Base-by-base conservation (phyloP, 768 basidiomycete genomes). In the Paxillus involutus region DNA sequence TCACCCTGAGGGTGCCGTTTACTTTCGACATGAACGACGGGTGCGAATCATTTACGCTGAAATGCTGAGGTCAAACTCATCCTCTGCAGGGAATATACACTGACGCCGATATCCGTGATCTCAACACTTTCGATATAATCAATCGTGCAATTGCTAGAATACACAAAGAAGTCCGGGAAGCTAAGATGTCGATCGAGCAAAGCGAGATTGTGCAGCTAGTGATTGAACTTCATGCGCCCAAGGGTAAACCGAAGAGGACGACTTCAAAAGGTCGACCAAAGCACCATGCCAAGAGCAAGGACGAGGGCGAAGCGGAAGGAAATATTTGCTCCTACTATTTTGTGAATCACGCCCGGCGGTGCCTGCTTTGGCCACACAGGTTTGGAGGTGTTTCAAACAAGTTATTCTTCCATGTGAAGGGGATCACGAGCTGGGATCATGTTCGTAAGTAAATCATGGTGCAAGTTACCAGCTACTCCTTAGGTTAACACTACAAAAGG, bases 1-100 rank as follows among this genome's bases (percentile, higher is more conserved):
- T 3, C 82, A 84, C 62, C 81, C 82, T 0, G 82, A 85, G 66
- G 83, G 83, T 6, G 74, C 74, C 5, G 70, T 77, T 21, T 85
- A 84, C 60, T 84, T 77, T 71, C 57, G 69, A 81, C 46, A 29
- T 54, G 41, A 55, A 65, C 12, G 33, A 65, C 12, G 33, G 3
- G 63, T 80, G 80, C 40, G 0, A 68, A 48, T 32, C 12, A 6
- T 29, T 12, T 30, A 3, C 9, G 35, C 5, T 4, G 1, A 10
- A 4, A 29, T 19, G 19, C 33, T 33, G 16, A 13, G 16, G 17
- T 49, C 21, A 7, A 13, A 36, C 41, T 54, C 16, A 50, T 21
- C 49, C 9, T 29, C 16, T 4, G 14, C 48, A 80, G 78, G 71
- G 71, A 21, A 67, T 78, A 5, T 80, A 75, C 44, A 83, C 81